Percentiles rank a stretch among this genome's conserved stretches.
phyloP scores from a whole-genome alignment of 192 early-diverging fungal species.

The Podila horticola region DNA sequence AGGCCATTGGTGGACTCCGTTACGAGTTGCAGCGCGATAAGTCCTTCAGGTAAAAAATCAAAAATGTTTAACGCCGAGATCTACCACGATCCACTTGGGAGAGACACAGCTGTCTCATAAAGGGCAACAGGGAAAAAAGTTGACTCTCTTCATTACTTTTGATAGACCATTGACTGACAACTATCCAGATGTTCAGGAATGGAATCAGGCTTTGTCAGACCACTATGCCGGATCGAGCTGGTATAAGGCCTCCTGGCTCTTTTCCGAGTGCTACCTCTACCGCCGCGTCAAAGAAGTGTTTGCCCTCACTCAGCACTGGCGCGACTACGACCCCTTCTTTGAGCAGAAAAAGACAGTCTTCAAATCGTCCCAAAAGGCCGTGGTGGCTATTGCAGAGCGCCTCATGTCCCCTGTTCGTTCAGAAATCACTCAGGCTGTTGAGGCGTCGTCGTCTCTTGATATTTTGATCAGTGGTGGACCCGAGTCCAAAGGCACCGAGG shows the following conservation, averaged over 20 bases:
- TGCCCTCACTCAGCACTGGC: constrained; percentile 65
- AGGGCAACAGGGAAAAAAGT: no score
- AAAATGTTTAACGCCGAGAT: no score
- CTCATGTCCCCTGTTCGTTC: constrained; percentile 46
- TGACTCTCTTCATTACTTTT: no score
- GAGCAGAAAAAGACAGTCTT: constrained; percentile 75
- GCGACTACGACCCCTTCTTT: constrained; percentile 79
- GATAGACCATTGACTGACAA: constrained; percentile 63
- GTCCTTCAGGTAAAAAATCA: constrained; percentile 51
- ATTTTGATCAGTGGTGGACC: constrained; percentile 40
- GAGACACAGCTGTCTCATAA: no score
- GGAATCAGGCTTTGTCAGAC: constrained; percentile 69
- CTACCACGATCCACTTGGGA: no score
- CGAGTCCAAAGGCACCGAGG: constrained; percentile 24
- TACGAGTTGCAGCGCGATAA: constrained; percentile 80
- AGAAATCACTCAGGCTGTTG: constrained; percentile 5
- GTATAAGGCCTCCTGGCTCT: constrained; percentile 84
- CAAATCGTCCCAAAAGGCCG: constrained; percentile 68
- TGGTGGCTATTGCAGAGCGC: constrained; percentile 73
- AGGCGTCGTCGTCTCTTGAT: constrained; percentile 30
- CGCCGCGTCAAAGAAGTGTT: constrained; percentile 74
- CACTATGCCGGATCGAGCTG: constrained; percentile 71
- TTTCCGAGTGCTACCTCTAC: constrained; percentile 89
- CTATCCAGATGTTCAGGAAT: constrained; percentile 65
- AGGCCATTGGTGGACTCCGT: constrained; percentile 71